Evolutionary conservation across 805 yeast species (phyloP).

Genomic region (Kluyveromyces wickerhamii): DNA sequence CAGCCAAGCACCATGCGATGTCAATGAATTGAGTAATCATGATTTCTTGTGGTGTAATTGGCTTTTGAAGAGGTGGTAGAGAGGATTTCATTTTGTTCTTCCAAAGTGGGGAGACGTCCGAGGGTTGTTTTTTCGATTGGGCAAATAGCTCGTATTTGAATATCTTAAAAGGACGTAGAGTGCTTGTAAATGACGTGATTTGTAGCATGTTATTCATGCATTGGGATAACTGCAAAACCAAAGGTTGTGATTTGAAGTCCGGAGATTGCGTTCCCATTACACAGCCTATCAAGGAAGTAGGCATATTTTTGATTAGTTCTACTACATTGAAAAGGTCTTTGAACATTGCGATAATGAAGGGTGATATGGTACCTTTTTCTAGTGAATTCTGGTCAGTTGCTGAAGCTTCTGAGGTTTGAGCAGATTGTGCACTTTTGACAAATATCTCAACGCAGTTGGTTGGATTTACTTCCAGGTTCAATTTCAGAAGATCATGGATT

Average conservation of each 20-base stretch:
- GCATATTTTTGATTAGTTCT: constrained; percentile 25
- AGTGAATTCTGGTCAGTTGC: not conserved
- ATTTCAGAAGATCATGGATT: constrained; percentile 19
- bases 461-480: constrained; percentile 23
- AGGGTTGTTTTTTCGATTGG: constrained; percentile 1
- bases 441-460: constrained; percentile 25
- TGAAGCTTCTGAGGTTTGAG: not conserved
- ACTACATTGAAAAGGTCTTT: constrained; percentile 23
- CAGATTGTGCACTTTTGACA: not conserved
- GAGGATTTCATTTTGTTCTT: constrained; percentile 3
- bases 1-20: constrained; percentile 26
- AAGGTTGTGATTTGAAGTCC: constrained; percentile 15
- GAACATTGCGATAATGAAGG: constrained; percentile 22
- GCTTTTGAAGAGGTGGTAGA: constrained; percentile 3
- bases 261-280: constrained; percentile 19
- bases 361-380: constrained; percentile 23
- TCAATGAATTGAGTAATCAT: constrained; percentile 13
- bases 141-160: constrained; percentile 14
- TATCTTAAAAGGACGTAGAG: constrained; percentile 26
- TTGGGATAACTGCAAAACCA: constrained; percentile 26
- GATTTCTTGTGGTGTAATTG: constrained; percentile 3
- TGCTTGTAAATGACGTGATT: constrained; percentile 23
- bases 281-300: constrained; percentile 23
- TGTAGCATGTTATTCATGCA: constrained; percentile 29
- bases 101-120: not conserved